Percentiles rank a stretch among this genome's conserved stretches.
Conservation (phyloP, 768 basidiomycete species). For the Austroboletus festivus region DNA sequence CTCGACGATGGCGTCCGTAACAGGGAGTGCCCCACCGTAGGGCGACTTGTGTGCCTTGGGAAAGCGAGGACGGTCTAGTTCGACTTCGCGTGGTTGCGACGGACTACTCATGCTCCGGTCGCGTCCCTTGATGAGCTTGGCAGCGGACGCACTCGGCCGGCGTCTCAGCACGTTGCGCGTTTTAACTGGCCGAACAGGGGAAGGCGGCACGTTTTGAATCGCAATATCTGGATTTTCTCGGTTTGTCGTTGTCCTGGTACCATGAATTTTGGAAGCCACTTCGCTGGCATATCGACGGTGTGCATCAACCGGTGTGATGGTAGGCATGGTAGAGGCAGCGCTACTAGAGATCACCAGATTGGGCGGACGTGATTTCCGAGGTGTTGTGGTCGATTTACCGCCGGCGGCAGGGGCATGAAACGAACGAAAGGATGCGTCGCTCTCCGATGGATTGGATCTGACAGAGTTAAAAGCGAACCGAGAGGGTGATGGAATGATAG, state of each 20-base stretch:
- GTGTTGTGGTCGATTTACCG: conserved; percentile 15
- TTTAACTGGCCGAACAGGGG: conserved; percentile 11
- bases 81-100: neutral
- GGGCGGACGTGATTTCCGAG: conserved; percentile 22
- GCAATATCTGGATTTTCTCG: conserved; percentile 14
- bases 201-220: neutral
- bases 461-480: conserved; percentile 21
- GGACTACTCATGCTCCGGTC: conserved; percentile 13
- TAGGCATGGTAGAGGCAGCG: neutral
- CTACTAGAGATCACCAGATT: conserved; percentile 21
- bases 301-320: conserved; percentile 4
- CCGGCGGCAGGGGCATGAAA: conserved; percentile 3
- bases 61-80: neutral
- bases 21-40: conserved; percentile 32
- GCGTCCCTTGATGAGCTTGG: conserved; percentile 16
- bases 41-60: neutral
- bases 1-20: conserved; percentile 43
- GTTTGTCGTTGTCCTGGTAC: neutral
- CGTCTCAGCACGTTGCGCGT: conserved; percentile 33
- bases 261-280: conserved; percentile 5
- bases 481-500: conserved; percentile 23
- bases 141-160: conserved; percentile 23
- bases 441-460: conserved; percentile 5
- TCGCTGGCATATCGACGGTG: conserved; percentile 24
- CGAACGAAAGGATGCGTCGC: conserved; percentile 8